Conservation (phyloP, 176 grass and related monocot genomes). For the Carex scoparia region DNA sequence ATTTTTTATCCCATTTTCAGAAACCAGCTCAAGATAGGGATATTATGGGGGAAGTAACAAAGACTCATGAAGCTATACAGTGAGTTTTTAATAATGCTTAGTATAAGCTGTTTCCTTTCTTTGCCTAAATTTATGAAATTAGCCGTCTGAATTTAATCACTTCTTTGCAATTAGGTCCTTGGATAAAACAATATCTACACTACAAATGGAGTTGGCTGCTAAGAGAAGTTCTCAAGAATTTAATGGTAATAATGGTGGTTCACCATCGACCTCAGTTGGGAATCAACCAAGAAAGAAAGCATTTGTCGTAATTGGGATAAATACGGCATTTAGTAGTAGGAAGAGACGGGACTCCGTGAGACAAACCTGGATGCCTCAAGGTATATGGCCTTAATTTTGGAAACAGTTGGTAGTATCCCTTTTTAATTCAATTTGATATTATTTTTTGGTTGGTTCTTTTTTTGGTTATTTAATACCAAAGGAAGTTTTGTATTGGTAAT, state of each 20-base stretch:
- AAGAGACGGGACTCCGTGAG: slow-evolving; percentile 93
- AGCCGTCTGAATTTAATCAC: slow-evolving; percentile 20
- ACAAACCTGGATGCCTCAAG: slow-evolving; percentile 93
- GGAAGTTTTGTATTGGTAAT: background rate
- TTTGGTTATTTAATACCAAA: background rate
- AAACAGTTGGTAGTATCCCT: background rate
- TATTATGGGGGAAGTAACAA: slow-evolving; percentile 60
- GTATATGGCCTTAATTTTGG: slow-evolving; percentile 27
- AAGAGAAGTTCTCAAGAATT: slow-evolving; percentile 69
- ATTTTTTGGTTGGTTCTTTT: background rate
- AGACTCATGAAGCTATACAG: slow-evolving; percentile 77
- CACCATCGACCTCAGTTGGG: background rate
- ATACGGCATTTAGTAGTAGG: slow-evolving; percentile 92
- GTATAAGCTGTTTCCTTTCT: background rate
- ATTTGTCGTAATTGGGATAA: slow-evolving; percentile 79
- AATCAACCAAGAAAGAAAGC: slow-evolving; percentile 49
- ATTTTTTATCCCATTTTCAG: slow-evolving; percentile 33
- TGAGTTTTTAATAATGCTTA: slow-evolving; percentile 35
- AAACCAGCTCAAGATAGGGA: slow-evolving; percentile 62
- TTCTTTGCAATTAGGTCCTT: slow-evolving; percentile 43
- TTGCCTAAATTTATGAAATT: background rate
- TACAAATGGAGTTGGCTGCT: slow-evolving; percentile 87
- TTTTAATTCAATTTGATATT: background rate
- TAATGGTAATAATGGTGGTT: slow-evolving; percentile 25
- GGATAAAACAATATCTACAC: slow-evolving; percentile 74